Percentiles rank a stretch among this genome's conserved stretches.
These are phyloP conservation scores for Leptographium lundbergii DNA, from an alignment of 2,329 filamentous ascomycete genomes.

Conservation along the genomic window DNA sequence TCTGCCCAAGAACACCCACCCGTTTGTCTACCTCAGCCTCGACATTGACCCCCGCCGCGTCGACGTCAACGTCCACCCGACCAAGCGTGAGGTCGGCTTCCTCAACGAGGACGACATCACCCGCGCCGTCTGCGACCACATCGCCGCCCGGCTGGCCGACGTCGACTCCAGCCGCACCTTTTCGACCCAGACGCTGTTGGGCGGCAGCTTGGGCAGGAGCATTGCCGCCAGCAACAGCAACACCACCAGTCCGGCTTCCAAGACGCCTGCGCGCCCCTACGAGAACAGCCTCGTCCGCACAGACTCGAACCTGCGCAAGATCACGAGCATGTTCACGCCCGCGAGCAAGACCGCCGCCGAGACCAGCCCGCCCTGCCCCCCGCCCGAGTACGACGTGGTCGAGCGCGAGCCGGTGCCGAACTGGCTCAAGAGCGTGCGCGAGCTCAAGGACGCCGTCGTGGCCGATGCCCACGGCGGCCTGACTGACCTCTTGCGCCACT, in stretches of 20 bases:
- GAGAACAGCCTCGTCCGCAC: constrained; percentile 87
- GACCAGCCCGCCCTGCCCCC: constrained; percentile 13
- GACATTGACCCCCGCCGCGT: constrained; percentile 87
- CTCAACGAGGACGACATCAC: constrained; percentile 96
- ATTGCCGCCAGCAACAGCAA: constrained; percentile 15
- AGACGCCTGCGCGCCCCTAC: constrained; percentile 44
- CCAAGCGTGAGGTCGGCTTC: constrained; percentile 93
- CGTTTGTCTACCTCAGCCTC: constrained; percentile 83
- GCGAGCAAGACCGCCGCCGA: no score
- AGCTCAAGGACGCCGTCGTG: constrained; percentile 68
- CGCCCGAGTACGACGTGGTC: constrained; percentile 52
- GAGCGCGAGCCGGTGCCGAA: constrained; percentile 59
- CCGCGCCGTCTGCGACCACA: constrained; percentile 68
- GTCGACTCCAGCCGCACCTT: constrained; percentile 93
- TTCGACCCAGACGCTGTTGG: constrained; percentile 81
- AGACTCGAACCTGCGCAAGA: constrained; percentile 80
- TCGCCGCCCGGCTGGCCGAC: constrained; percentile 64
- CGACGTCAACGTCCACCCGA: constrained; percentile 96
- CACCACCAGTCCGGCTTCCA: constrained; percentile 20
- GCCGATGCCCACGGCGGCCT: constrained; percentile 72
- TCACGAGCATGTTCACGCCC: constrained; percentile 85
- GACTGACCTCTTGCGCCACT: constrained; percentile 74
- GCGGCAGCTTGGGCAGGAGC: constrained; percentile 30
- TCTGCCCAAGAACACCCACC: constrained; percentile 85
- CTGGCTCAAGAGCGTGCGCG: constrained; percentile 72